Evolutionary conservation across 208 protist species (phyloP).

Genomic region (Trypanosoma platydactyli): DNA sequence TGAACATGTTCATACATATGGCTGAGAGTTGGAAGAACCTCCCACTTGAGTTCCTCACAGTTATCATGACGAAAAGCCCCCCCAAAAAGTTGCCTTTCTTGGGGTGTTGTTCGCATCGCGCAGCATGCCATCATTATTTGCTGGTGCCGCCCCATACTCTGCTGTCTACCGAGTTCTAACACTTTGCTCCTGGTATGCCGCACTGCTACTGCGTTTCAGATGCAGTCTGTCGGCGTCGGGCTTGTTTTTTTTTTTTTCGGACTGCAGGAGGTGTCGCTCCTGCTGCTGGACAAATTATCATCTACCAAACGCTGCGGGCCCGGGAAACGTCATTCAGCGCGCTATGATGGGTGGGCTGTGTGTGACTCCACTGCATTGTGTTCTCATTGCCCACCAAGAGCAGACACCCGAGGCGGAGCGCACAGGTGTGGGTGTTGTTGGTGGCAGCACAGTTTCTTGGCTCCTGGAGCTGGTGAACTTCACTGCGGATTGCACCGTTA

Average conservation of each 20-base stretch:
- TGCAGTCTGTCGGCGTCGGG: slow-evolving; percentile 56
- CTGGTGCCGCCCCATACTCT: slow-evolving; percentile 65
- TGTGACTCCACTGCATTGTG: slow-evolving; percentile 92
- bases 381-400: slow-evolving; percentile 95
- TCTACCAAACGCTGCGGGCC: slow-evolving; percentile 73
- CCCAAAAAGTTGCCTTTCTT: slow-evolving; percentile 44
- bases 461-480: not conserved
- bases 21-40: slow-evolving; percentile 62
- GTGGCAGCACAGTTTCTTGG: slow-evolving; percentile 27
- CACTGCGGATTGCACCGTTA: not conserved
- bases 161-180: slow-evolving; percentile 53
- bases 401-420: slow-evolving; percentile 90
- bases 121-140: slow-evolving; percentile 46
- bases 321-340: slow-evolving; percentile 80
- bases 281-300: slow-evolving; percentile 97
- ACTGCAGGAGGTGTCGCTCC: slow-evolving; percentile 81
- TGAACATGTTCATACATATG: slow-evolving; percentile 52
- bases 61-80: slow-evolving; percentile 43
- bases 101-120: slow-evolving; percentile 54
- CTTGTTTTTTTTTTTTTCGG: too few species aligned
- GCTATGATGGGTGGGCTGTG: slow-evolving; percentile 83
- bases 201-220: slow-evolving; percentile 60
- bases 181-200: slow-evolving; percentile 60
- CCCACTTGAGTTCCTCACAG: slow-evolving; percentile 46
- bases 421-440: slow-evolving; percentile 82